phyloP scores from a whole-genome alignment of 176 grass and related monocot species.

The Avena insularis region DNA sequence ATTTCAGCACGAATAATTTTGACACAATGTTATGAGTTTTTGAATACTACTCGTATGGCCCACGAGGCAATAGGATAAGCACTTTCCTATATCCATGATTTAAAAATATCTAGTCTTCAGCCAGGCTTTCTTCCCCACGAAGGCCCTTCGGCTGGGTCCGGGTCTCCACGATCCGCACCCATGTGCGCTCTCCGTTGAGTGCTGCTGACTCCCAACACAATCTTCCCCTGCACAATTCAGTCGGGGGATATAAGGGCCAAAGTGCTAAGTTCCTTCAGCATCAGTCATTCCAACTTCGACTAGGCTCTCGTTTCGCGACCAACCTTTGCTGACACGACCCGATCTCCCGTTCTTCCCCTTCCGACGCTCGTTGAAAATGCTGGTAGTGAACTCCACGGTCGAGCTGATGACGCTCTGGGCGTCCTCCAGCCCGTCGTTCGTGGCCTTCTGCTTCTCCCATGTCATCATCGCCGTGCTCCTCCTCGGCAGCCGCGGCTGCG shows the following conservation, averaged over 20 bases:
- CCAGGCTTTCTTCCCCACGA: background rate
- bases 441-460: conserved; percentile 69
- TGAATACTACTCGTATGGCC: too few relatives aligned
- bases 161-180: background rate
- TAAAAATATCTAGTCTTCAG: background rate
- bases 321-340: background rate
- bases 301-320: background rate
- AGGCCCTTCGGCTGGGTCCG: background rate
- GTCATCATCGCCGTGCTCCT: conserved; percentile 58
- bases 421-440: conserved; percentile 43
- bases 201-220: conserved; percentile 1
- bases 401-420: conserved; percentile 40
- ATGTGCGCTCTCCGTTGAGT: background rate
- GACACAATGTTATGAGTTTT: too few relatives aligned
- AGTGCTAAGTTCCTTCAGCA: background rate
- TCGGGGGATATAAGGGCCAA: background rate
- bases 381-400: background rate
- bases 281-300: background rate
- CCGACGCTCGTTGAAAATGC: background rate
- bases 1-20: too few relatives aligned
- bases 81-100: too few relatives aligned
- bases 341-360: background rate
- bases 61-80: too few relatives aligned
- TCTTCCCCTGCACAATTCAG: conserved; percentile 38
- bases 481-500: conserved; percentile 19